phyloP scores from a whole-genome alignment of 2,329 filamentous ascomycete genomes.

The Aureobasidium sp. region DNA sequence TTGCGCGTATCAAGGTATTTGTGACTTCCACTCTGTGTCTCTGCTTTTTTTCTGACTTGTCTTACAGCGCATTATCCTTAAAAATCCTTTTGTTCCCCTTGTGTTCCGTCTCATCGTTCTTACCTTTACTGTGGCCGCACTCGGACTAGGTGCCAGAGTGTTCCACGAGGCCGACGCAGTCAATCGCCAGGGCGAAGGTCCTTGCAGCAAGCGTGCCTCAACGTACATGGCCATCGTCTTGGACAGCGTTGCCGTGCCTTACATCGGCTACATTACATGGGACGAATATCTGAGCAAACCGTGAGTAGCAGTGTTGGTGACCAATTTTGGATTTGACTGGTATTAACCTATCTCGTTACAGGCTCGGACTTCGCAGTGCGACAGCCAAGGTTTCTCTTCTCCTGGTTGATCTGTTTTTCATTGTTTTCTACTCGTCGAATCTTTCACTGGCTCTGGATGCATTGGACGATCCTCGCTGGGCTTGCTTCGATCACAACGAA shows the following conservation, averaged over 20 bases:
- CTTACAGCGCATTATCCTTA: conserved; percentile 55
- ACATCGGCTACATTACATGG: conserved; percentile 87
- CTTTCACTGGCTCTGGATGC: conserved; percentile 83
- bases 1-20: conserved; percentile 51
- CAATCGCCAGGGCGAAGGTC: conserved; percentile 28
- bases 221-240: conserved; percentile 84
- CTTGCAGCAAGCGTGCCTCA: conserved; percentile 48
- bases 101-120: conserved; percentile 77
- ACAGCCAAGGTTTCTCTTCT: conserved; percentile 84
- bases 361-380: conserved; percentile 71
- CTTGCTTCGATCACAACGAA: conserved; percentile 31
- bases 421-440: conserved; percentile 94
- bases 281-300: conserved; percentile 96
- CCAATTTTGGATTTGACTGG: too few relatives aligned
- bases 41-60: conserved; percentile 10
- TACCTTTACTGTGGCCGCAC: conserved; percentile 71
- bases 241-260: conserved; percentile 80
- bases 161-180: conserved; percentile 42
- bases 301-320: conserved; percentile 17
- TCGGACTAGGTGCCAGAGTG: conserved; percentile 72
- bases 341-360: conserved; percentile 19
- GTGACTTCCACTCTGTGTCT: neutral
- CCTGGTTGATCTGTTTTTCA: conserved; percentile 88
- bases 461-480: conserved; percentile 56
- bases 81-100: conserved; percentile 78